These are phyloP conservation scores for Cladosporium cucumerinum DNA, from an alignment of 2,329 filamentous ascomycete genomes.

Conservation along the genomic window DNA sequence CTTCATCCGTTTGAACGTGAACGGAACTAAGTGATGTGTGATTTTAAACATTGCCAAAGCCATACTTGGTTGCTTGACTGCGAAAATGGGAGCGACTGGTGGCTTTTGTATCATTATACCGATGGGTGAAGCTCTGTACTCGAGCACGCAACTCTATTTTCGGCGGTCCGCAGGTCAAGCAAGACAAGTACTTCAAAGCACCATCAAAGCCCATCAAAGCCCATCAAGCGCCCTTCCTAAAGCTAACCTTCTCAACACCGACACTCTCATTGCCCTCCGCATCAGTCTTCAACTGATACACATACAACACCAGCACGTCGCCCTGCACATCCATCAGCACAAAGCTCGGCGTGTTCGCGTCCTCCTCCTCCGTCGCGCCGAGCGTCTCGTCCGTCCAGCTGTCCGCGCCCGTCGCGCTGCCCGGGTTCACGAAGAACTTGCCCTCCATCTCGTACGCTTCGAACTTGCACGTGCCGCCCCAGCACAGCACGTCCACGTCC, in stretches of 20 bases:
- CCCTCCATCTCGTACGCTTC: conserved; percentile 71
- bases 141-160: not conserved
- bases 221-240: conserved; percentile 48
- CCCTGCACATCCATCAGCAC: conserved; percentile 99
- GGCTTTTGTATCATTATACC: not conserved
- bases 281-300: conserved; percentile 64
- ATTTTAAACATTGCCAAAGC: not conserved
- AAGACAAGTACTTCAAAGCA: no score
- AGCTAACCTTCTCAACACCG: conserved; percentile 55
- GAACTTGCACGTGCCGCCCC: conserved; percentile 67
- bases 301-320: conserved; percentile 91
- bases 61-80: not conserved
- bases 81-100: not conserved
- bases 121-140: not conserved
- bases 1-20: not conserved
- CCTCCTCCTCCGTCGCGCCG: conserved; percentile 43
- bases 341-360: conserved; percentile 81
- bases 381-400: conserved; percentile 49
- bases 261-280: conserved; percentile 52
- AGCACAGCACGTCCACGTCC: conserved; percentile 67
- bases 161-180: not conserved
- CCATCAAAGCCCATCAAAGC: no score
- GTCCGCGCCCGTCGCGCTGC: conserved; percentile 65
- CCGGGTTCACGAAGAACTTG: conserved; percentile 69
- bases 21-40: not conserved